A percentile compares a stretch with the other conserved stretches of the same genome.
phyloP scores from a whole-genome alignment of 306 rosid species.

The Castanopsis chinensis region DNA sequence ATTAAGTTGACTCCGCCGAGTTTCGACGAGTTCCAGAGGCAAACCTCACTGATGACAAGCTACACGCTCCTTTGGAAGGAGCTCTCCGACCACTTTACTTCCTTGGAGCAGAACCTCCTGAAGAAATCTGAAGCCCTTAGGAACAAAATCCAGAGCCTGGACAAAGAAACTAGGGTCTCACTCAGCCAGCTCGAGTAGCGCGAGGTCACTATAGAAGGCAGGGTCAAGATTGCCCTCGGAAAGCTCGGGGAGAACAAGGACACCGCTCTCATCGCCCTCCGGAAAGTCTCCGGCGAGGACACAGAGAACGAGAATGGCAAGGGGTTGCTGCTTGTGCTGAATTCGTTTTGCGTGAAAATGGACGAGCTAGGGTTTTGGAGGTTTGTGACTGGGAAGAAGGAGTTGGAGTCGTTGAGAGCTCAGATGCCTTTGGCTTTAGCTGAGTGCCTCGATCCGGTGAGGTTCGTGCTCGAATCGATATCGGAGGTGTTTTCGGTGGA shows the following conservation, averaged over 20 bases:
- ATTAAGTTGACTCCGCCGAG: slow-evolving; percentile 70
- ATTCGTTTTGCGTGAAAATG: slow-evolving; percentile 66
- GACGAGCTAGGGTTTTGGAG: slow-evolving; percentile 72
- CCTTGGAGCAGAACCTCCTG: slow-evolving; percentile 64
- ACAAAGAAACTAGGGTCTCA: slow-evolving; percentile 57
- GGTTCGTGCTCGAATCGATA: slow-evolving; percentile 75
- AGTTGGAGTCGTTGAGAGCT: slow-evolving; percentile 63
- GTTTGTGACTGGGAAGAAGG: slow-evolving; percentile 75
- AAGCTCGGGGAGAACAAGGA: slow-evolving; percentile 57
- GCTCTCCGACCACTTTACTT: slow-evolving; percentile 87
- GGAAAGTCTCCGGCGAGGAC: slow-evolving; percentile 15
- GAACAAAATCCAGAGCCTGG: slow-evolving; percentile 57
- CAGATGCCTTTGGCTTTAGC: slow-evolving; percentile 63
- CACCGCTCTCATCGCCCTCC: slow-evolving; percentile 48
- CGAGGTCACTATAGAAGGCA: slow-evolving; percentile 61
- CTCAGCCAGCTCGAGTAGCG: slow-evolving; percentile 75
- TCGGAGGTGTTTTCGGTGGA: slow-evolving; percentile 91
- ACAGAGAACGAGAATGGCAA: slow-evolving; percentile 59
- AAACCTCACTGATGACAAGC: slow-evolving; percentile 92
- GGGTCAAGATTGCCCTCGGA: slow-evolving; percentile 68
- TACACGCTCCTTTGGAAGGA: slow-evolving; percentile 98
- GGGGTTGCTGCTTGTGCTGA: slow-evolving; percentile 57
- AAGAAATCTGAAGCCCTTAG: slow-evolving; percentile 72
- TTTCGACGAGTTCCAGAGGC: slow-evolving; percentile 92
- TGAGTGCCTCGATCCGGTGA: slow-evolving; percentile 84